A percentile compares a stretch with the other conserved stretches of the same genome.
Conservation (phyloP, 768 basidiomycete genomes). For the Strobilomyces echinocephalus region DNA sequence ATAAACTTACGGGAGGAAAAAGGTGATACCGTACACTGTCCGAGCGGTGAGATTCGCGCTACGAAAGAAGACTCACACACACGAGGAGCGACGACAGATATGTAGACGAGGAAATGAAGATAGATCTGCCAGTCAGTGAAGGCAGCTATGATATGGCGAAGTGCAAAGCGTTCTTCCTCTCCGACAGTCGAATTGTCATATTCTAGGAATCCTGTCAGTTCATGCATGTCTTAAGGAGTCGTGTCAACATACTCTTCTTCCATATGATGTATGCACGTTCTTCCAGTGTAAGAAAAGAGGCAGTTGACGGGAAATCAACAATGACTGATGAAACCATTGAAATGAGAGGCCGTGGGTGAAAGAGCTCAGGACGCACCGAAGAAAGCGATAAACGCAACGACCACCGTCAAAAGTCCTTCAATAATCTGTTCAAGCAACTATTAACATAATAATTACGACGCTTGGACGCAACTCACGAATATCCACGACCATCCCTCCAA, state of each 20-base stretch:
- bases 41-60: neutral
- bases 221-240: constrained; percentile 36
- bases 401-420: constrained; percentile 52
- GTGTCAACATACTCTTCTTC: constrained; percentile 13
- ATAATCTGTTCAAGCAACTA: constrained; percentile 6
- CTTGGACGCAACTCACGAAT: constrained; percentile 38
- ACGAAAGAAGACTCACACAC: constrained; percentile 24
- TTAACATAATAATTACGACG: neutral
- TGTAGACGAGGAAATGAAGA: constrained; percentile 15
- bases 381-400: constrained; percentile 50
- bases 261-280: constrained; percentile 17
- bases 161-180: constrained; percentile 51
- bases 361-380: constrained; percentile 34
- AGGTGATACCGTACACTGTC: constrained; percentile 63
- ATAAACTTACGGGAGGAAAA: constrained; percentile 60
- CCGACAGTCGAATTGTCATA: constrained; percentile 20
- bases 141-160: constrained; percentile 49
- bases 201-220: constrained; percentile 46
- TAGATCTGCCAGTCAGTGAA: constrained; percentile 60
- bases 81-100: constrained; percentile 58
- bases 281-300: constrained; percentile 14
- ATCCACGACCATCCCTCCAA: constrained; percentile 65
- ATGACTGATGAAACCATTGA: constrained; percentile 37
- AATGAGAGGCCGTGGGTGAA: neutral
- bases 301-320: constrained; percentile 42